Evolutionary conservation across 176 grass and related monocot species (phyloP).

Genomic region (Bothriochloa decipiens): DNA sequence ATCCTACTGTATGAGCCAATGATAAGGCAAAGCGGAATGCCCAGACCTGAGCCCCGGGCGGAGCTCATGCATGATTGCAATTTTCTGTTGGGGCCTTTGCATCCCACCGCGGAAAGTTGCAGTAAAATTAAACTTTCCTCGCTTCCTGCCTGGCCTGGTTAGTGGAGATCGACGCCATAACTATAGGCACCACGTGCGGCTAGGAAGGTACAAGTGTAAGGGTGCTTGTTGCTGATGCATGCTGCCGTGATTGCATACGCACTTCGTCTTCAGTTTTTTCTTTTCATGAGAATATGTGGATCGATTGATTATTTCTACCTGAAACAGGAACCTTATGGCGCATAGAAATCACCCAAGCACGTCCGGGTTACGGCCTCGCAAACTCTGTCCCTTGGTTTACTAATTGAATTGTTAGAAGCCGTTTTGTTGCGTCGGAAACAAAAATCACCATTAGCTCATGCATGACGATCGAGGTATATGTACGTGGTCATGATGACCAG

Average conservation of each 20-base stretch:
- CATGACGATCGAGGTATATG: no score
- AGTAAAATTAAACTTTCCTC: neutral
- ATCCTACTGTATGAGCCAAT: constrained; percentile 1
- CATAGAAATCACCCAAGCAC: neutral
- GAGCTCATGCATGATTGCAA: neutral
- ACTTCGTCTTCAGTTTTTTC: neutral
- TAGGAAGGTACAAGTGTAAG: neutral
- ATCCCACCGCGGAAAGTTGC: neutral
- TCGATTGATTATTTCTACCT: neutral
- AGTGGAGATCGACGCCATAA: constrained; percentile 9
- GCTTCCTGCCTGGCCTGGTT: neutral
- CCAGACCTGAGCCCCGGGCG: no score
- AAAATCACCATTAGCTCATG: no score
- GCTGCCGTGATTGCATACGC: constrained; percentile 1
- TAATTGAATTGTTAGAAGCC: no score
- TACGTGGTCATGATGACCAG: no score
- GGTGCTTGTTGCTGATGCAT: neutral
- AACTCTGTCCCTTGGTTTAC: no score
- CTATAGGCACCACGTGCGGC: neutral
- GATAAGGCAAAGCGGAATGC: neutral
- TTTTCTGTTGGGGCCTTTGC: neutral
- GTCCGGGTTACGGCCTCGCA: no score
- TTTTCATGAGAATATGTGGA: neutral
- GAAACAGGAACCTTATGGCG: neutral
- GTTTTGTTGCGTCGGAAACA: no score